phyloP scores from a whole-genome alignment of 345 rosid species.

The Hypericum perforatum region DNA sequence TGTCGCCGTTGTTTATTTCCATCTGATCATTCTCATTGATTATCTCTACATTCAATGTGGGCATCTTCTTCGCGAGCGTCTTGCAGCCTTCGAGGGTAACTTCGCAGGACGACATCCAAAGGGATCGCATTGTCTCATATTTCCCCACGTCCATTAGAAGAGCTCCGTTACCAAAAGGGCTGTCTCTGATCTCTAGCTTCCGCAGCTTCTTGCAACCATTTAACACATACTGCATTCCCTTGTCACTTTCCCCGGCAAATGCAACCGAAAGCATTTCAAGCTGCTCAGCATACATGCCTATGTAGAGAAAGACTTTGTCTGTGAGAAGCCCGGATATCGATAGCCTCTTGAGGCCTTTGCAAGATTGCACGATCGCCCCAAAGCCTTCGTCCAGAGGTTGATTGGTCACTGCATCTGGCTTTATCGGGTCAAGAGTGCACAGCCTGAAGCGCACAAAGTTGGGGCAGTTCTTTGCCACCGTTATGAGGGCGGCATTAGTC shows the following conservation, averaged over 20 bases:
- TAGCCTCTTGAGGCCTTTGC: conserved; percentile 74
- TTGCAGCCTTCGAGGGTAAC: conserved; percentile 89
- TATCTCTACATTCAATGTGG: conserved; percentile 77
- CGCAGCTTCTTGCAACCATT: conserved; percentile 84
- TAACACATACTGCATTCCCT: conserved; percentile 75
- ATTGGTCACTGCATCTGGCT: conserved; percentile 60
- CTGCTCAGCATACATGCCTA: conserved; percentile 71
- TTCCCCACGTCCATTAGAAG: conserved; percentile 71
- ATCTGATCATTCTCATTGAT: conserved; percentile 49
- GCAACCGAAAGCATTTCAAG: conserved; percentile 96
- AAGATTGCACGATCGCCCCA: conserved; percentile 76
- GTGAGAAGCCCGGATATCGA: conserved; percentile 88
- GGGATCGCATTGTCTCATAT: conserved; percentile 99
- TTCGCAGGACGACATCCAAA: conserved; percentile 99
- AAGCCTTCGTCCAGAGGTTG: conserved; percentile 89
- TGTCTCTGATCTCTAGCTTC: conserved; percentile 79
- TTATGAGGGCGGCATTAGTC: conserved; percentile 64
- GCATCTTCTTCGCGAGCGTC: conserved; percentile 54
- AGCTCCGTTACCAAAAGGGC: conserved; percentile 81
- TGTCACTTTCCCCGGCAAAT: conserved; percentile 79
- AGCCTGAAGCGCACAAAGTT: conserved; percentile 79
- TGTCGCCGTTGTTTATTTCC: conserved; percentile 26
- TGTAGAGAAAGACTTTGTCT: conserved; percentile 73
- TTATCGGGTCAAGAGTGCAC: conserved; percentile 69
- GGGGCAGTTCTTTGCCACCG: conserved; percentile 67